Base-by-base conservation (phyloP, 768 basidiomycete genomes). In the Boletus rubropictus region DNA sequence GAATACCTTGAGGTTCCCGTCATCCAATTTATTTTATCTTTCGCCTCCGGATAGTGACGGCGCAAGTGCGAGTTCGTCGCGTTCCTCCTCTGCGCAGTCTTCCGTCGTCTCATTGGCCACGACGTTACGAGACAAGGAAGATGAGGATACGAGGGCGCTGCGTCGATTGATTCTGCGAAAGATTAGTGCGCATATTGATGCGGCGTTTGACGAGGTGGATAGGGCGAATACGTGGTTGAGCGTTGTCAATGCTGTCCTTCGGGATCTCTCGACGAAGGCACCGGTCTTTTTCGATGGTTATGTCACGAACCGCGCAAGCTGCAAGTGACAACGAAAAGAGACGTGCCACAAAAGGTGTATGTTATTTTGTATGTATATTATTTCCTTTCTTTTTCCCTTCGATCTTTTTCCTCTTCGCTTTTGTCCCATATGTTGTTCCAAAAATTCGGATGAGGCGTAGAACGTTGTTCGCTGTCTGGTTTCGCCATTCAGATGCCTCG, bases 151-250 rank as follows among this genome's bases (percentile, higher is more conserved):
- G 10, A 75, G 77, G 29, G 71, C 74, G 22, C 69, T 86, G 29
- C 81, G 83, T 12, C 72, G 82, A 15, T 62, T 89, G n/a, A 56
- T 87, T 18, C 63, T 80, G 33, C 76, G 81, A 38, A 86, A 86
- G 66, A 76, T 88, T 44, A 78, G 82, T 32, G 74, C 78, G 48
- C 67, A 76, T 38, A 53, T 77, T 43, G 69, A 70, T 14, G 78
- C 77, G 6, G 79, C 80, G 2, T 75, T 77, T 55, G 81, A 81
- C 35, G 81, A 86, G 57, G 69, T 86, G 35, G 82, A 86, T 49
- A 77, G 74, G 52, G 73, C 73, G 28, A 69, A 69, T 18, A 66
- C 64, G 1, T 86, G 85, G 84, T 63, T 86, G 17, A 71, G 74
- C 39, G 77, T 86, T 42, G 76, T 86, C 49, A 81, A 78, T 53